Conservation (phyloP, 495 filamentous ascomycete genomes). For the Neurospora discreta region DNA sequence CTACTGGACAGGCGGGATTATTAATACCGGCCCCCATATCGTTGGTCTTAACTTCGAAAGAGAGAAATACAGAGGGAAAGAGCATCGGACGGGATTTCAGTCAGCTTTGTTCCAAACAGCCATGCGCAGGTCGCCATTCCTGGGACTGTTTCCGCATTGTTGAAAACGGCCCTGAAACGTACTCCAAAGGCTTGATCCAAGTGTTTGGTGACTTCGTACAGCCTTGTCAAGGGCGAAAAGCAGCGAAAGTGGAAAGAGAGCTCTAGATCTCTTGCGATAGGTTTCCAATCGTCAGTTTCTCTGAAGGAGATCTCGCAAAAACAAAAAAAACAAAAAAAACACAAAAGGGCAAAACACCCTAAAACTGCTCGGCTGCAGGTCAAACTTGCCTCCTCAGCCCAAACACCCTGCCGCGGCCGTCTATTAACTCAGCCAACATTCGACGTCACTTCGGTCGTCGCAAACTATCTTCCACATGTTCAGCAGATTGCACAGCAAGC, state of each 20-base stretch:
- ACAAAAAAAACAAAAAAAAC: too few species aligned
- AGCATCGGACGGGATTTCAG: slow-evolving; percentile 1
- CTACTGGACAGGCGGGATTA: neutral
- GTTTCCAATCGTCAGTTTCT: slow-evolving; percentile 9
- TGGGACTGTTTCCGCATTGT: slow-evolving; percentile 20
- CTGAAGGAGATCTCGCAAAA: slow-evolving; percentile 16
- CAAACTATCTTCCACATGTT: slow-evolving; percentile 32
- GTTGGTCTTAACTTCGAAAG: neutral
- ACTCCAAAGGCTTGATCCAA: slow-evolving; percentile 12
- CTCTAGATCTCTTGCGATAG: slow-evolving; percentile 8
- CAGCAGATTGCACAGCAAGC: slow-evolving; percentile 33
- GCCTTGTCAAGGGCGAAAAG: neutral
- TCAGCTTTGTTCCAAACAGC: slow-evolving; percentile 4
- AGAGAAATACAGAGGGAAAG: neutral
- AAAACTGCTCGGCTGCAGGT: neutral
- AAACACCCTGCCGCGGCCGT: neutral
- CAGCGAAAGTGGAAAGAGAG: neutral
- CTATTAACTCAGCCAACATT: neutral
- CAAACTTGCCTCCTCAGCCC: neutral
- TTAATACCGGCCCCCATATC: neutral
- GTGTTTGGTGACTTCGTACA: slow-evolving; percentile 6
- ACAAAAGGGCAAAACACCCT: slow-evolving; percentile 9
- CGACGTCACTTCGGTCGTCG: slow-evolving; percentile 5
- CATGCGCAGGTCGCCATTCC: slow-evolving; percentile 15
- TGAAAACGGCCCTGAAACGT: slow-evolving; percentile 29